A percentile compares a stretch with the other conserved stretches of the same genome.
phyloP scores from a whole-genome alignment of 148 eudicot species.

The Vaccinium myrtillus region DNA sequence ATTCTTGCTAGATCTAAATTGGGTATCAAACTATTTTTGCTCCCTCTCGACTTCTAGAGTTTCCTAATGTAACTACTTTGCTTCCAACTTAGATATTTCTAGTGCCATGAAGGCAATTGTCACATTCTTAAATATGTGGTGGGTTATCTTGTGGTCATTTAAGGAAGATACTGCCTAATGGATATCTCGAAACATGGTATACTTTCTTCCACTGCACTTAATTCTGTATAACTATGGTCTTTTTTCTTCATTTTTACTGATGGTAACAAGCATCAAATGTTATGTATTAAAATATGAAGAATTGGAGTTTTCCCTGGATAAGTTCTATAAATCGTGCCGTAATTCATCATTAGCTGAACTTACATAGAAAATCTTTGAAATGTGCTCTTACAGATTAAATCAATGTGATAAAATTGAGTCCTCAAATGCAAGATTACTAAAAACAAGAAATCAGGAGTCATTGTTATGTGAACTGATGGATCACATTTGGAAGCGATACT shows the following conservation, averaged over 20 bases:
- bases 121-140: background rate
- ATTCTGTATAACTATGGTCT: no score
- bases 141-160: background rate
- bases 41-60: background rate
- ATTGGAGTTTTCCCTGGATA: background rate
- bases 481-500: background rate
- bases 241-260: background rate
- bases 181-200: background rate
- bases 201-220: background rate
- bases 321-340: background rate
- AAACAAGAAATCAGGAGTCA: background rate
- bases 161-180: background rate
- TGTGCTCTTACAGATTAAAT: background rate
- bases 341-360: background rate
- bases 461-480: background rate
- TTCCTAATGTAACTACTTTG: background rate
- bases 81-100: background rate
- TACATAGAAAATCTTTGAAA: background rate
- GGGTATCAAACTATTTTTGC: background rate
- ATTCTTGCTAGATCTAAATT: no score
- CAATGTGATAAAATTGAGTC: background rate
- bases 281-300: background rate
- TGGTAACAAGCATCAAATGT: constrained; percentile 1
- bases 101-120: background rate
- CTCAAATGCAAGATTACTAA: background rate